Conservation (phyloP, 257 asterid species). For the Solanum bulbocastanum region DNA sequence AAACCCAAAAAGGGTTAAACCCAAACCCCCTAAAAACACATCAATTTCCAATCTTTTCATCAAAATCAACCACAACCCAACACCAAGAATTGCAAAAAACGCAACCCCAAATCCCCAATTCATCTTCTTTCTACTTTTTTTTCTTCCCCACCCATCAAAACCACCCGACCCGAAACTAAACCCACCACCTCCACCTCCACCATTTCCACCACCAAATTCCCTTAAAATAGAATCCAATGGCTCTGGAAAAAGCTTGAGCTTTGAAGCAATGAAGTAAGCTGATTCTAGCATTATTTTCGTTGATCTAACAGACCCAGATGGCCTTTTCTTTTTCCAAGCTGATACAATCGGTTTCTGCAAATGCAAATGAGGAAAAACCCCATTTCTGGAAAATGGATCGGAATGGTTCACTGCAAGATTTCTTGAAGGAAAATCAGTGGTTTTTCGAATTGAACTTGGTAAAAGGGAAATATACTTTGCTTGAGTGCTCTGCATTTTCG, state of each 20-base stretch:
- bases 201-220: slow-evolving; percentile 54
- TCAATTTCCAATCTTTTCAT: slow-evolving; percentile 31
- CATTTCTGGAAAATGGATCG: neutral
- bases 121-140: slow-evolving; percentile 14
- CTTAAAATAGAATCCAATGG: slow-evolving; percentile 43
- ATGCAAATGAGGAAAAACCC: neutral
- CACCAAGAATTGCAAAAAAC: slow-evolving; percentile 18
- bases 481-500: neutral
- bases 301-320: slow-evolving; percentile 28
- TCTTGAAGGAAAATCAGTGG: neutral
- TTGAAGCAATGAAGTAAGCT: slow-evolving; percentile 56
- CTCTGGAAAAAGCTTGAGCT: slow-evolving; percentile 52
- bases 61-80: slow-evolving; percentile 32
- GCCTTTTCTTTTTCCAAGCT: slow-evolving; percentile 22
- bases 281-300: slow-evolving; percentile 41
- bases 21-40: slow-evolving; percentile 26
- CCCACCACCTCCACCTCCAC: slow-evolving; percentile 29
- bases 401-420: neutral
- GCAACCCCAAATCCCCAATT: slow-evolving; percentile 31
- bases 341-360: slow-evolving; percentile 17
- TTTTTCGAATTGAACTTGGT: neutral
- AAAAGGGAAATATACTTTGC: neutral
- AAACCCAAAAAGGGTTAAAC: slow-evolving; percentile 45
- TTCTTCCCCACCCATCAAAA: slow-evolving; percentile 49
- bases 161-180: slow-evolving; percentile 31